These are phyloP conservation scores for Acer yangbiense DNA, from an alignment of 345 rosid species.

Conservation along the genomic window DNA sequence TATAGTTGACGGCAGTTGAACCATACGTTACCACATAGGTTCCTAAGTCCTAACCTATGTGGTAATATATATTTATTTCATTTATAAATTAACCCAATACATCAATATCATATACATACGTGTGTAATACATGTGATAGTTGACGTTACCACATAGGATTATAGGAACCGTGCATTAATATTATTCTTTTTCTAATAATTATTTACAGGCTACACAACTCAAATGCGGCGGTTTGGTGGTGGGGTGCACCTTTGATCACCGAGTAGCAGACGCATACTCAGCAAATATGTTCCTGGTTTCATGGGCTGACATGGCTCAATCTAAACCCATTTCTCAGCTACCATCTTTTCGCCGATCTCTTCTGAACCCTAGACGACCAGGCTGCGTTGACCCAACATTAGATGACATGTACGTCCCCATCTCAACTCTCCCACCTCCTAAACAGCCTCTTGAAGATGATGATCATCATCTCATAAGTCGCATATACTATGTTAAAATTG, in stretches of 20 bases:
- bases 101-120: too few relatives aligned
- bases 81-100: too few relatives aligned
- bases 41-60: too few relatives aligned
- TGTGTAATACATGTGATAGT: too few relatives aligned
- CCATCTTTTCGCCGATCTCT: conserved; percentile 68
- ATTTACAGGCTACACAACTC: conserved; percentile 55
- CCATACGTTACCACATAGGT: too few relatives aligned
- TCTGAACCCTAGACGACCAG: conserved; percentile 55
- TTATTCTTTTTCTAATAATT: too few relatives aligned
- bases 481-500: conserved; percentile 46
- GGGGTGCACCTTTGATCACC: conserved; percentile 77
- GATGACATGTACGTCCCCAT: conserved; percentile 57
- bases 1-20: too few relatives aligned
- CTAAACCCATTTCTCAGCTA: conserved; percentile 36
- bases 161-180: too few relatives aligned
- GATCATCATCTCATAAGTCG: conserved; percentile 50
- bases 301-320: conserved; percentile 65
- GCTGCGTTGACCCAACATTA: conserved; percentile 32
- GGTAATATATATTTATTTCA: too few relatives aligned
- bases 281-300: conserved; percentile 70
- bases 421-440: conserved; percentile 49
- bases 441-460: conserved; percentile 15
- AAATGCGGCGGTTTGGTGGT: conserved; percentile 70
- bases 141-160: too few relatives aligned
- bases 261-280: conserved; percentile 76